These are phyloP conservation scores for Diutina mesorugosa DNA, from an alignment of 1,139 yeast species.

Conservation along the genomic window DNA sequence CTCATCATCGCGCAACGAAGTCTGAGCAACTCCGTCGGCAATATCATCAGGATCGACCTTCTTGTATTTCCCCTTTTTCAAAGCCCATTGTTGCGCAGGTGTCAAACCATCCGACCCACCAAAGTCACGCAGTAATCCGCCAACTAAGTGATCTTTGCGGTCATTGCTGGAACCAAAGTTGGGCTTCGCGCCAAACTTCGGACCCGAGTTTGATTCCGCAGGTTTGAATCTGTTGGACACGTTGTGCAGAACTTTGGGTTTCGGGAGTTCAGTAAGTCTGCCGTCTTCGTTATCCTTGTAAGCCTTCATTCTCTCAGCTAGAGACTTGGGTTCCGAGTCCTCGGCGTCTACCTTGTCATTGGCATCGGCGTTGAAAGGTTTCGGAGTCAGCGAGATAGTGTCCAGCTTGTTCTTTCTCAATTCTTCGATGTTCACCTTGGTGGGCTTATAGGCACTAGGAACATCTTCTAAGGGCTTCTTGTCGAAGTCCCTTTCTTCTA, in stretches of 20 bases:
- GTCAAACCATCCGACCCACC: constrained; percentile 73
- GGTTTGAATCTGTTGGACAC: constrained; percentile 39
- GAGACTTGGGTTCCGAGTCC: constrained; percentile 17
- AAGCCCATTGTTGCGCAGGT: constrained; percentile 96
- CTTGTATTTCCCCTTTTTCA: constrained; percentile 52
- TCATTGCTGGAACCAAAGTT: constrained; percentile 9
- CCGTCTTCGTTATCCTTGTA: constrained; percentile 26
- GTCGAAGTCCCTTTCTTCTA: constrained; percentile 58
- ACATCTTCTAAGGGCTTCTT: constrained; percentile 47
- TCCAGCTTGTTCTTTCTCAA: constrained; percentile 35
- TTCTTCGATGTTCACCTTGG: constrained; percentile 32
- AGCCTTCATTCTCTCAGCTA: constrained; percentile 30
- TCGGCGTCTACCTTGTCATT: constrained; percentile 6
- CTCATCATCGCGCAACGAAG: constrained; percentile 1
- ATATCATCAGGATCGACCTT: constrained; percentile 1
- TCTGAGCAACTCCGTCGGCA: background rate
- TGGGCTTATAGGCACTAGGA: constrained; percentile 61
- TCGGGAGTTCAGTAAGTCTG: constrained; percentile 50
- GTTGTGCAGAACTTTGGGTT: constrained; percentile 41
- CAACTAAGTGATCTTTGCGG: constrained; percentile 34
- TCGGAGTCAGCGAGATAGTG: constrained; percentile 31
- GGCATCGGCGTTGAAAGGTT: constrained; percentile 10
- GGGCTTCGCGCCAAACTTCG: constrained; percentile 24
- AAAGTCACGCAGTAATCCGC: constrained; percentile 58
- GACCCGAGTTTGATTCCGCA: constrained; percentile 27